phyloP scores from a whole-genome alignment of 805 yeast species.

The Candida sonorensis region DNA sequence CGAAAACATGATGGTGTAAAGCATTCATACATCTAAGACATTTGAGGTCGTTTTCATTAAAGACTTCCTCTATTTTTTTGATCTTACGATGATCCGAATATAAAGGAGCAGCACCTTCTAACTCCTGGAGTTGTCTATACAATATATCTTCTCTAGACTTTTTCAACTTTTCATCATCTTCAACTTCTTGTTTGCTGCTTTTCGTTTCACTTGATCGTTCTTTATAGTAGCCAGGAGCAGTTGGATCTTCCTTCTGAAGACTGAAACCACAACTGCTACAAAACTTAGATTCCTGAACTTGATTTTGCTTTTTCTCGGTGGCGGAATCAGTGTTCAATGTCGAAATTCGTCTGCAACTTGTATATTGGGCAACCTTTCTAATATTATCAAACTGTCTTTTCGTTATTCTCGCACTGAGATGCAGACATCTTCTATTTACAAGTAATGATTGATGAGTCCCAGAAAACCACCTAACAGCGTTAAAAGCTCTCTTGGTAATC shows the following conservation, averaged over 20 bases:
- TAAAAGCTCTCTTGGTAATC: no score
- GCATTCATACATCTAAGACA: slow-evolving; percentile 57
- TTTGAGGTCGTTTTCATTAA: slow-evolving; percentile 16
- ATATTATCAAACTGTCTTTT: not conserved
- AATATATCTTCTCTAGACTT: not conserved
- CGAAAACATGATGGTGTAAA: slow-evolving; percentile 34
- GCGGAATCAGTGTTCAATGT: no score
- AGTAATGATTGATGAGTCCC: no score
- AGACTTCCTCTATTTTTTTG: not conserved
- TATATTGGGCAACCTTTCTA: not conserved
- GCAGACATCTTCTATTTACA: no score
- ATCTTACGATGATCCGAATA: not conserved
- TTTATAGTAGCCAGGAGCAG: slow-evolving; percentile 38
- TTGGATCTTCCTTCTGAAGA: slow-evolving; percentile 36
- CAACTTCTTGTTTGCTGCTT: not conserved
- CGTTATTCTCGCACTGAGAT: no score
- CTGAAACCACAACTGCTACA: slow-evolving; percentile 56
- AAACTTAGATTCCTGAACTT: slow-evolving; percentile 1
- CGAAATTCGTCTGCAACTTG: not conserved
- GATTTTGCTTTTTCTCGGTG: not conserved
- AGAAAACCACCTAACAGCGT: no score
- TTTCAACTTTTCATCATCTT: no score
- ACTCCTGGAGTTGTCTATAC: slow-evolving; percentile 3
- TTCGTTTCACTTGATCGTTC: slow-evolving; percentile 1
- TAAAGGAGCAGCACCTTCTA: slow-evolving; percentile 6